phyloP scores from a whole-genome alignment of 2,329 filamentous ascomycete species.

The Chaetomium olivaceum region DNA sequence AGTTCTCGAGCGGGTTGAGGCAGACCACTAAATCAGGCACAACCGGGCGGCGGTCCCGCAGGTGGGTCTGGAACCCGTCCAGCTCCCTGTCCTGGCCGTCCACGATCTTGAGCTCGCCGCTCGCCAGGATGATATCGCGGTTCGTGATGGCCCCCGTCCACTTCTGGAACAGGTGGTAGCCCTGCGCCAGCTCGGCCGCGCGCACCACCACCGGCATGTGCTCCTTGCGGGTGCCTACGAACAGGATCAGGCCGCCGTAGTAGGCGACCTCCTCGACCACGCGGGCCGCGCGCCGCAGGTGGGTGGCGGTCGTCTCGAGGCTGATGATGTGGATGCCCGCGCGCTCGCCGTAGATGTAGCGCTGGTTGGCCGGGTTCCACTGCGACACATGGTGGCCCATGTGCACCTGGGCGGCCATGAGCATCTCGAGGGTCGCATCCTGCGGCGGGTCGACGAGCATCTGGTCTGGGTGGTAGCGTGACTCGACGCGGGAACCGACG shows the following conservation, averaged over 20 bases:
- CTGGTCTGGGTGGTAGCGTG: conserved; percentile 64
- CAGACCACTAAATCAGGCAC: conserved; percentile 90
- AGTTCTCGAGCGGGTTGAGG: conserved; percentile 91
- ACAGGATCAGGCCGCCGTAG: conserved; percentile 80
- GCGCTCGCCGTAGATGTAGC: conserved; percentile 90
- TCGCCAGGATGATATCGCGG: conserved; percentile 79
- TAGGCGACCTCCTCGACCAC: conserved; percentile 85
- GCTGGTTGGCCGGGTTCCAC: conserved; percentile 92
- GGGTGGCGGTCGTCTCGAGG: conserved; percentile 82
- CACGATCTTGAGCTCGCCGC: conserved; percentile 70
- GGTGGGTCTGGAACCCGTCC: conserved; percentile 64
- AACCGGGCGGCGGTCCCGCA: conserved; percentile 64
- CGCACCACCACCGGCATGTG: conserved; percentile 79
- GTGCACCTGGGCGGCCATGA: conserved; percentile 84
- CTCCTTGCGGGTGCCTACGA: conserved; percentile 82
- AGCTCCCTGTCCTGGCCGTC: conserved; percentile 68
- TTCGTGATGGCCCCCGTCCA: conserved; percentile 96
- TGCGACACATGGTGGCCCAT: conserved; percentile 87
- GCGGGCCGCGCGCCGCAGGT: conserved; percentile 89
- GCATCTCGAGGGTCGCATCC: conserved; percentile 85
- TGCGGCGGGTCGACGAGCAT: conserved; percentile 73
- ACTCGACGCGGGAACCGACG: conserved; percentile 52
- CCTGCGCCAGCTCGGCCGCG: conserved; percentile 74
- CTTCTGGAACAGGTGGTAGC: conserved; percentile 86
- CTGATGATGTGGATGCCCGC: conserved; percentile 91